Conservation (phyloP, 371 early-diverging fungal species). For the Batrachochytrium dendrobatidis region DNA sequence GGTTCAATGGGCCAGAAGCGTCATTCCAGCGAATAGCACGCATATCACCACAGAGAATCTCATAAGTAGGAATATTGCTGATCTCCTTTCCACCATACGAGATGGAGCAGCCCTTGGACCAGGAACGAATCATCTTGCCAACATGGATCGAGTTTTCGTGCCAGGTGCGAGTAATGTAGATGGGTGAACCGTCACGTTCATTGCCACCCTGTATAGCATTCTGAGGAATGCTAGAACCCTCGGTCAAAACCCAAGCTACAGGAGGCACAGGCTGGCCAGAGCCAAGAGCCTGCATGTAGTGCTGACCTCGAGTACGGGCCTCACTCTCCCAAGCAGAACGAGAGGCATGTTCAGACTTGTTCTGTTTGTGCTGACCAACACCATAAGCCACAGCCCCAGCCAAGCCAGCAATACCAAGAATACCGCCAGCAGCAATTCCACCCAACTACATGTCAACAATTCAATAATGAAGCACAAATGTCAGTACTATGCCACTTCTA, state of each 20-base stretch:
- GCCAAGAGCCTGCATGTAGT: slow-evolving; percentile 15
- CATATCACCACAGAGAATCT: slow-evolving; percentile 44
- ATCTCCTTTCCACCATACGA: slow-evolving; percentile 38
- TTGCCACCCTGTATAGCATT: slow-evolving; percentile 41
- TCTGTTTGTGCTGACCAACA: neutral
- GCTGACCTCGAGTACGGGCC: slow-evolving; percentile 12
- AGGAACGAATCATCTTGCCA: slow-evolving; percentile 42
- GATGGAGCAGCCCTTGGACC: slow-evolving; percentile 30
- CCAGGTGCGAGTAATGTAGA: slow-evolving; percentile 41
- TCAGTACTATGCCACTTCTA: no score
- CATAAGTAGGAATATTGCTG: slow-evolving; percentile 30
- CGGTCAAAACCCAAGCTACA: slow-evolving; percentile 31
- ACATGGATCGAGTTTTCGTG: slow-evolving; percentile 30
- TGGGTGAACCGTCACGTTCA: slow-evolving; percentile 39
- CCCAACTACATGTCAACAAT: no score
- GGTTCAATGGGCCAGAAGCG: slow-evolving; percentile 21
- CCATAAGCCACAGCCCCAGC: neutral
- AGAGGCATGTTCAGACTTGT: neutral
- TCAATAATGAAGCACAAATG: no score
- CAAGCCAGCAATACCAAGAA: neutral
- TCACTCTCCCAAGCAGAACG: slow-evolving; percentile 14
- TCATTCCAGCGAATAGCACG: slow-evolving; percentile 38
- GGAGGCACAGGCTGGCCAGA: slow-evolving; percentile 11
- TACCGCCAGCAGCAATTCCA: neutral
- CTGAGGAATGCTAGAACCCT: slow-evolving; percentile 32